Base-by-base conservation (phyloP, 352 stramenopile genomes). In the Globisporangium nunn region DNA sequence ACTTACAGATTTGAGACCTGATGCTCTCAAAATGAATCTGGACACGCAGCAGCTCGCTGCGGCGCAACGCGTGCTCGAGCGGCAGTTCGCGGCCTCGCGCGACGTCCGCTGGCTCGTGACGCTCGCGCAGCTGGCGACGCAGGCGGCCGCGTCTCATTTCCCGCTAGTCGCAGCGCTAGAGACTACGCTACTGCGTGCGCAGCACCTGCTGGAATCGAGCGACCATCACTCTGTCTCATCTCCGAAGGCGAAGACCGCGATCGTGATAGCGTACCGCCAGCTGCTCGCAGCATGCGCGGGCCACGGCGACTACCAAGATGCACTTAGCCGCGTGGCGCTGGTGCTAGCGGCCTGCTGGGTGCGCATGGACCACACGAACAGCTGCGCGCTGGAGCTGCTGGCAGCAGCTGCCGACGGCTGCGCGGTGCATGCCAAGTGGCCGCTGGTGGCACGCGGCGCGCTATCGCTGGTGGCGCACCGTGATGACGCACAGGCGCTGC, bases 361-460 rank as follows among this genome's bases (percentile, higher is more conserved):
- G 14, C 30, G 12, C 35, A 18, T 14, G 0, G 49, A 55, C 30
- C 28, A 50, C 23, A 33, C 3, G 31, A 14, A 6, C 43, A 8
- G 6, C 8, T 23, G 23, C 23, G 43, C 33, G 33, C 47, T 48
- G 2, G 50, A 62, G 14, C 35, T 64, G 2, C 58, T 64, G 0
- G 28, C 37, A 4, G 11, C 28, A 3, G 52, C 45, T 18, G 58
- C n/a, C 6, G 29, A 50, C 35, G 37, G 39, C n/a, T 64, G 58
- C 23, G 37, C 29, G 4, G 12, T 15, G 15, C 12, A 59, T 14
- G 56, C 47, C 7, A 71, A 68, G 39, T 70, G 65, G 63, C 60
- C 70, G 14, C 52, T 78, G n/a, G 82, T 90, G 50, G 17, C 79
- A 10, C 56, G 70, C 56, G 77, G 62, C 6, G 67, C 86, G 51